These are phyloP conservation scores for Penicillium griseofulvum DNA, from an alignment of 2,329 filamentous ascomycete species.

Conservation along the genomic window DNA sequence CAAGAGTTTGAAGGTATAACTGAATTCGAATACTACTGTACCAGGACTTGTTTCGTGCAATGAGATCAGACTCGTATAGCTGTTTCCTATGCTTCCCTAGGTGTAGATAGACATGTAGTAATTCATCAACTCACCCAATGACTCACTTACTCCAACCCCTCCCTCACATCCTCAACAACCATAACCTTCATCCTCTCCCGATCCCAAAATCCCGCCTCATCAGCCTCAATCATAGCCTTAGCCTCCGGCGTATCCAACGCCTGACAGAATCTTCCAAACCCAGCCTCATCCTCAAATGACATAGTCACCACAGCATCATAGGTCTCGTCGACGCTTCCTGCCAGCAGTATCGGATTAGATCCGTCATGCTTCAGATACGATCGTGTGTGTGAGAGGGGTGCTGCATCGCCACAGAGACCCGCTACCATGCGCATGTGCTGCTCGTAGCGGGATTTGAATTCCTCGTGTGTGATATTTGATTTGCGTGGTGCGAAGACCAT, in stretches of 20 bases:
- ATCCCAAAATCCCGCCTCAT: slow-evolving; percentile 3
- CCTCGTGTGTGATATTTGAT: background rate
- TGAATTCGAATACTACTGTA: too few species aligned
- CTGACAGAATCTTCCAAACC: background rate
- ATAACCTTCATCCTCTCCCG: background rate
- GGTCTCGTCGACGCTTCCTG: background rate
- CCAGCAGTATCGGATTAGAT: background rate
- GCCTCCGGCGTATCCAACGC: background rate
- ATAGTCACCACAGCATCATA: background rate
- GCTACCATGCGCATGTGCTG: background rate
- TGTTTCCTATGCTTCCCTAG: too few species aligned
- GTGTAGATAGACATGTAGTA: too few species aligned
- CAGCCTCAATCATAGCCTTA: background rate
- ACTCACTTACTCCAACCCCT: background rate
- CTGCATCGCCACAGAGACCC: background rate
- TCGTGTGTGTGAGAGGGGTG: background rate
- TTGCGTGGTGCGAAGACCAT: background rate
- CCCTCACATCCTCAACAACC: background rate
- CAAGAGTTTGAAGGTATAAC: too few species aligned
- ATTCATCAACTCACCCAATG: too few species aligned
- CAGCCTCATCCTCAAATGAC: background rate
- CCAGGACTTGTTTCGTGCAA: too few species aligned
- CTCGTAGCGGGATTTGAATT: background rate
- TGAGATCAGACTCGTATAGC: too few species aligned
- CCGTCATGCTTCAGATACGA: background rate